Evolutionary conservation across 2,329 filamentous ascomycete genomes (phyloP).

Genomic region (Beauveria sp.): DNA sequence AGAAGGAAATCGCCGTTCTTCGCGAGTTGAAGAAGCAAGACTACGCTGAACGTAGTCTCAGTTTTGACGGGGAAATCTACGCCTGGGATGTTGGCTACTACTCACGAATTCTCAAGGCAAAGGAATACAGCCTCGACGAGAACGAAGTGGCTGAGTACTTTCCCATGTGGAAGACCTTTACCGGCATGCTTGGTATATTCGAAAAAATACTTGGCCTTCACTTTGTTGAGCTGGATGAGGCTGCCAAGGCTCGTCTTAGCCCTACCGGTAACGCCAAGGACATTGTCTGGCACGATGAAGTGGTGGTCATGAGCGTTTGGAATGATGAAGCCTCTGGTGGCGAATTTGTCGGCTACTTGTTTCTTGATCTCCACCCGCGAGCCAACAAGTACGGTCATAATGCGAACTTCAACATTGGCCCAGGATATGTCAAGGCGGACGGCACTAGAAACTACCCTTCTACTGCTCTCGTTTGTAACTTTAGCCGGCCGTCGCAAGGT

Average conservation of each 20-base stretch:
- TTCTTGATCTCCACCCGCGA: slow-evolving; percentile 72
- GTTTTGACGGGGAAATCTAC: slow-evolving; percentile 64
- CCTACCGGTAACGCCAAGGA: slow-evolving; percentile 61
- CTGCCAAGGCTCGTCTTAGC: slow-evolving; percentile 57
- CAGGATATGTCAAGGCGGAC: slow-evolving; percentile 58
- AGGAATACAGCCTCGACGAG: slow-evolving; percentile 73
- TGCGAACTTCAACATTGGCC: slow-evolving; percentile 76
- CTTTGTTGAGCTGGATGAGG: slow-evolving; percentile 63
- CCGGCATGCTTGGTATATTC: slow-evolving; percentile 75
- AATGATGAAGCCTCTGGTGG: slow-evolving; percentile 63
- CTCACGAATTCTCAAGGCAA: slow-evolving; percentile 70
- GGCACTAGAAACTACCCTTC: slow-evolving; percentile 68
- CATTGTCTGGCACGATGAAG: slow-evolving; percentile 75
- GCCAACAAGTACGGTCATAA: slow-evolving; percentile 80
- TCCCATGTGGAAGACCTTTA: slow-evolving; percentile 64
- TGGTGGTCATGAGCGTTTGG: slow-evolving; percentile 78
- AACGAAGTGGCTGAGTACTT: slow-evolving; percentile 78
- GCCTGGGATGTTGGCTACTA: slow-evolving; percentile 80
- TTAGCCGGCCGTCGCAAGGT: slow-evolving; percentile 68
- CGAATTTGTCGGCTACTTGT: slow-evolving; percentile 73
- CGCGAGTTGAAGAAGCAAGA: slow-evolving; percentile 67
- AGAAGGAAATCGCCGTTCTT: slow-evolving; percentile 63
- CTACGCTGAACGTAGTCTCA: slow-evolving; percentile 48
- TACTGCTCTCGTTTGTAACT: slow-evolving; percentile 78
- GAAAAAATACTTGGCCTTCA: slow-evolving; percentile 73